These are phyloP conservation scores for Gossypium ekmanianum DNA, from an alignment of 345 rosid genomes.

Conservation along the genomic window DNA sequence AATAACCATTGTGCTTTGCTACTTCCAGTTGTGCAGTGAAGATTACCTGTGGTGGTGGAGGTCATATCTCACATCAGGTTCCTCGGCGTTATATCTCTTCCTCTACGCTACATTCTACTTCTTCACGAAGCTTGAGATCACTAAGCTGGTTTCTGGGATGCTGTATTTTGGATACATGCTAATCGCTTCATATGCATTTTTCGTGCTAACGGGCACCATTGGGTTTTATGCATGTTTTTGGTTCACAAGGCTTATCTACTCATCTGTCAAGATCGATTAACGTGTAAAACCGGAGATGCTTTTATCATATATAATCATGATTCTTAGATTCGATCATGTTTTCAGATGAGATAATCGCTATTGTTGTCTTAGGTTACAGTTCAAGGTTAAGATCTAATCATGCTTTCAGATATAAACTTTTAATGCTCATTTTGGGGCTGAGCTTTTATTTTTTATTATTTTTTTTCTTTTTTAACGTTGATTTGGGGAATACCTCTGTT, in stretches of 20 bases:
- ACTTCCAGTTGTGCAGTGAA: conserved; percentile 81
- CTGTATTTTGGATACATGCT: conserved; percentile 81
- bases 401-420: conserved; percentile 35
- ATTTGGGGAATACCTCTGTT: conserved; percentile 2
- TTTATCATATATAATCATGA: not conserved
- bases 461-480: not conserved
- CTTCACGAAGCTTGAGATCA: conserved; percentile 82
- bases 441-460: not conserved
- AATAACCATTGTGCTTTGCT: conserved; percentile 72
- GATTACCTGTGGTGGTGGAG: conserved; percentile 94
- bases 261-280: conserved; percentile 75
- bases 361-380: conserved; percentile 22
- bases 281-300: not conserved
- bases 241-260: conserved; percentile 82
- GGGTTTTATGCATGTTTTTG: conserved; percentile 76
- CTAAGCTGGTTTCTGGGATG: conserved; percentile 58
- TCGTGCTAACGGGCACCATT: conserved; percentile 67
- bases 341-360: not conserved
- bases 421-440: conserved; percentile 29
- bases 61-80: conserved; percentile 80
- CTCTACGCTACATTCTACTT: conserved; percentile 74
- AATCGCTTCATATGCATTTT: conserved; percentile 62
- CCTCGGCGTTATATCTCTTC: conserved; percentile 69
- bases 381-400: conserved; percentile 26
- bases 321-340: not conserved